Conservation (phyloP, 1,139 yeast species). For the Protomyces arabidopsidicola region DNA sequence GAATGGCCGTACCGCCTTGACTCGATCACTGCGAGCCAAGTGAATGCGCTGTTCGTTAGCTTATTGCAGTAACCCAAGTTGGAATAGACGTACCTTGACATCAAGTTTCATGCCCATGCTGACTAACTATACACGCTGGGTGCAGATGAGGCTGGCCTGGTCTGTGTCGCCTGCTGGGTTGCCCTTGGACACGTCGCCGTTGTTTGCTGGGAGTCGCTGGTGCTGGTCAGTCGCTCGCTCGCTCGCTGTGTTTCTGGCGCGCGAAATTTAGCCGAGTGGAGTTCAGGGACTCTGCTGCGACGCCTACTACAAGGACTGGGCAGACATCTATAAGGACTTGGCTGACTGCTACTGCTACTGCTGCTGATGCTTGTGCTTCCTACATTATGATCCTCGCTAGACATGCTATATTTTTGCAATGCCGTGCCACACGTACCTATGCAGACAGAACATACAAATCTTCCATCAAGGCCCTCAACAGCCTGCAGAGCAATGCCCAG, state of each 20-base stretch:
- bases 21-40: constrained; percentile 87
- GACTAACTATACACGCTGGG: neutral
- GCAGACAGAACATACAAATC: constrained; percentile 43
- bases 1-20: constrained; percentile 50
- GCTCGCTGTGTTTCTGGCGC: neutral
- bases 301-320: no score
- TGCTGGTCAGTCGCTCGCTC: no score
- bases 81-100: constrained; percentile 1
- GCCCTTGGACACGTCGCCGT: no score
- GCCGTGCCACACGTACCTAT: neutral
- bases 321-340: no score
- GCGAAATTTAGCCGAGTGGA: neutral
- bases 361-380: neutral
- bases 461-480: constrained; percentile 79
- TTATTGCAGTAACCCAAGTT: neutral
- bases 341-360: neutral
- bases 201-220: no score
- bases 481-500: constrained; percentile 86
- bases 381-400: no score
- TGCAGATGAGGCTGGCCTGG: no score
- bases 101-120: constrained; percentile 27
- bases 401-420: neutral
- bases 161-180: no score
- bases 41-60: constrained; percentile 52
- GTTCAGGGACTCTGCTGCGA: no score